These are phyloP conservation scores for Stropharia rugosoannulata DNA, from an alignment of 768 basidiomycete genomes.

Conservation along the genomic window DNA sequence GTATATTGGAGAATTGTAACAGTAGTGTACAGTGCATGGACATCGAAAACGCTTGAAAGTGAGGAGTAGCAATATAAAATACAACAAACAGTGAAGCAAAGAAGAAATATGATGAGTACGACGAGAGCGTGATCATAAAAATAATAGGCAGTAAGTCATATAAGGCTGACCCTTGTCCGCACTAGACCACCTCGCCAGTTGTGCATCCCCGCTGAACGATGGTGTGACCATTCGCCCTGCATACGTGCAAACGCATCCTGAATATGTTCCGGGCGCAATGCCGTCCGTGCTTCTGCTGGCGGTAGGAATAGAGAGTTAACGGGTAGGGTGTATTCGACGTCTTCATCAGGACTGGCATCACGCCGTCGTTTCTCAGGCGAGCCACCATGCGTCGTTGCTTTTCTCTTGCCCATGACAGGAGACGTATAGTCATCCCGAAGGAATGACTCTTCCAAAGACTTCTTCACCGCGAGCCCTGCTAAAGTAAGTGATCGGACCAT, in stretches of 20 bases:
- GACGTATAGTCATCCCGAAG: conserved; percentile 66
- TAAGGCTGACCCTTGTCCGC: conserved; percentile 77
- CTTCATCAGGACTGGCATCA: conserved; percentile 61
- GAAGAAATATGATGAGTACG: conserved; percentile 8
- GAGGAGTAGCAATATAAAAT: conserved; percentile 1
- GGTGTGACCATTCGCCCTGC: conserved; percentile 83
- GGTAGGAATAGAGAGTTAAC: conserved; percentile 76
- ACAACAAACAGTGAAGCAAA: background rate
- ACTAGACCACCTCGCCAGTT: conserved; percentile 88
- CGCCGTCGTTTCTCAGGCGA: conserved; percentile 52
- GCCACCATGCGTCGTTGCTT: conserved; percentile 46
- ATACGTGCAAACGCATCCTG: conserved; percentile 90
- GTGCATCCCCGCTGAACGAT: conserved; percentile 81
- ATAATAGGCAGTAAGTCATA: conserved; percentile 41
- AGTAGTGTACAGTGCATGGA: conserved; percentile 6
- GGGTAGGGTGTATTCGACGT: conserved; percentile 62
- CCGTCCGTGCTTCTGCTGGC: conserved; percentile 78
- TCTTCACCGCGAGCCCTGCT: conserved; percentile 83
- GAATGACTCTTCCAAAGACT: conserved; percentile 70
- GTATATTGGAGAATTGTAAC: background rate
- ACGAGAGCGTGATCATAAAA: conserved; percentile 8
- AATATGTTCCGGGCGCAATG: conserved; percentile 81
- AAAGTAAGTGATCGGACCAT: conserved; percentile 94
- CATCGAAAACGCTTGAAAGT: background rate
- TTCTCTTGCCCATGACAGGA: conserved; percentile 70